These are phyloP conservation scores for Cutaneotrichosporon sp. DNA, from an alignment of 1,284 basidiomycete genomes.

Conservation along the genomic window DNA sequence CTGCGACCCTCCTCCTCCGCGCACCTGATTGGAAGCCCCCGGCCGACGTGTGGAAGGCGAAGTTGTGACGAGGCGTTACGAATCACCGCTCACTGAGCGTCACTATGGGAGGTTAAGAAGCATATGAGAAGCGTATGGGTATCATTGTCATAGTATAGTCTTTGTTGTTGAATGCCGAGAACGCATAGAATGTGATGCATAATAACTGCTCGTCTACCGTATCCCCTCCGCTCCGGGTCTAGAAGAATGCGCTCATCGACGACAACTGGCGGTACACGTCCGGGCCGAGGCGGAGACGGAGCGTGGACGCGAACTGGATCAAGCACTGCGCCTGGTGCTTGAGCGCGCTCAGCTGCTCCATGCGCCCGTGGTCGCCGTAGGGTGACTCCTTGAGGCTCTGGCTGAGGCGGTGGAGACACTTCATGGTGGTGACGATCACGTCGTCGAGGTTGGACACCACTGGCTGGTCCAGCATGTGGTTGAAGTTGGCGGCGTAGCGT, in stretches of 20 bases:
- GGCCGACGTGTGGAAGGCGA: constrained; percentile 9
- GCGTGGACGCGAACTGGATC: constrained; percentile 80
- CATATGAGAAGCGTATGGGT: too few relatives aligned
- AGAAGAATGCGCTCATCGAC: constrained; percentile 36
- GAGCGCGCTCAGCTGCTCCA: constrained; percentile 36
- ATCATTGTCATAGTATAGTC: too few relatives aligned
- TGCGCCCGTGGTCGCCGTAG: constrained; percentile 54
- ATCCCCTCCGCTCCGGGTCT: too few relatives aligned
- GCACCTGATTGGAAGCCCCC: constrained; percentile 21
- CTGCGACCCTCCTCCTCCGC: constrained; percentile 40
- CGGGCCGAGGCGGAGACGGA: constrained; percentile 81
- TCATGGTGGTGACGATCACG: constrained; percentile 91
- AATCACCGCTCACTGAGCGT: too few relatives aligned
- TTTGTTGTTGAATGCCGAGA: too few relatives aligned
- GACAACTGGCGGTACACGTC: constrained; percentile 83
- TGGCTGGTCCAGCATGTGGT: constrained; percentile 69
- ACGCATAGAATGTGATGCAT: background rate
- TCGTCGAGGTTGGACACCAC: constrained; percentile 85
- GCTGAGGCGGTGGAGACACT: constrained; percentile 74
- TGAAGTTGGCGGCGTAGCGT: constrained; percentile 82
- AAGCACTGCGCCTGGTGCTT: constrained; percentile 51
- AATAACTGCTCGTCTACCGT: too few relatives aligned
- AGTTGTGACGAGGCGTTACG: constrained; percentile 11
- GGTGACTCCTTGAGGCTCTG: constrained; percentile 68
- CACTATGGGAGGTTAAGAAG: too few relatives aligned